These are phyloP conservation scores for Arthrobotrys musiformis DNA, from an alignment of 2,329 filamentous ascomycete genomes.

Conservation along the genomic window DNA sequence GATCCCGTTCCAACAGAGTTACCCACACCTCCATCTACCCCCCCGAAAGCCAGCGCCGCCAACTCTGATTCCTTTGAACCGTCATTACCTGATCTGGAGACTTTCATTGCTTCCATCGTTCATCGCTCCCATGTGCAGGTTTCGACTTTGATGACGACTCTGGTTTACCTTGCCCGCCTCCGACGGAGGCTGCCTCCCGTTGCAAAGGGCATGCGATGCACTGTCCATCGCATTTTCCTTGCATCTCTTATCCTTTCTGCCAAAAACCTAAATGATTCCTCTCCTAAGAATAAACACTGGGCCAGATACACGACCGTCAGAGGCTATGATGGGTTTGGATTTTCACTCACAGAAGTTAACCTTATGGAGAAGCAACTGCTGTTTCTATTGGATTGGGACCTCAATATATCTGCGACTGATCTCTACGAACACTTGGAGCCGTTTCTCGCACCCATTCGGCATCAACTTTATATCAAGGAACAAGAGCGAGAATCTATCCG, in stretches of 20 bases:
- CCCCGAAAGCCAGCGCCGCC: constrained; percentile 64
- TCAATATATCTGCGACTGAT: constrained; percentile 84
- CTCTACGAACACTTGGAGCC: constrained; percentile 86
- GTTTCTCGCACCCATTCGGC: constrained; percentile 86
- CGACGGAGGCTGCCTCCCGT: constrained; percentile 87
- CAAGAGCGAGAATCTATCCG: constrained; percentile 62
- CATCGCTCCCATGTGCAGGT: constrained; percentile 95
- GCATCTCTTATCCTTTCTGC: constrained; percentile 85
- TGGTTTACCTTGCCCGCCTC: constrained; percentile 90
- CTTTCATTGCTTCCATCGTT: constrained; percentile 91
- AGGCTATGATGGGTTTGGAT: constrained; percentile 81
- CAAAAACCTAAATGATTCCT: constrained; percentile 98
- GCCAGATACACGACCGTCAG: constrained; percentile 86
- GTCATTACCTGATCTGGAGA: constrained; percentile 79
- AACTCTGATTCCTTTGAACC: constrained; percentile 65
- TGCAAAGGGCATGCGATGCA: constrained; percentile 95
- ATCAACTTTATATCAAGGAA: constrained; percentile 62
- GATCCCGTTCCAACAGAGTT: constrained; percentile 67
- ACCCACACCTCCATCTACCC: constrained; percentile 66
- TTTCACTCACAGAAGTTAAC: constrained; percentile 95
- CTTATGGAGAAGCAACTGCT: constrained; percentile 99
- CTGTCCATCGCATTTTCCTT: constrained; percentile 96
- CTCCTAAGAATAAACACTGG: constrained; percentile 99
- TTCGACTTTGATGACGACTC: constrained; percentile 93
- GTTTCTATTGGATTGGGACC: constrained; percentile 92